Percentiles rank a stretch among this genome's conserved stretches.
Evolutionary conservation across 1,284 basidiomycete genomes (phyloP).

Genomic region (Xerocomus minutiporus): DNA sequence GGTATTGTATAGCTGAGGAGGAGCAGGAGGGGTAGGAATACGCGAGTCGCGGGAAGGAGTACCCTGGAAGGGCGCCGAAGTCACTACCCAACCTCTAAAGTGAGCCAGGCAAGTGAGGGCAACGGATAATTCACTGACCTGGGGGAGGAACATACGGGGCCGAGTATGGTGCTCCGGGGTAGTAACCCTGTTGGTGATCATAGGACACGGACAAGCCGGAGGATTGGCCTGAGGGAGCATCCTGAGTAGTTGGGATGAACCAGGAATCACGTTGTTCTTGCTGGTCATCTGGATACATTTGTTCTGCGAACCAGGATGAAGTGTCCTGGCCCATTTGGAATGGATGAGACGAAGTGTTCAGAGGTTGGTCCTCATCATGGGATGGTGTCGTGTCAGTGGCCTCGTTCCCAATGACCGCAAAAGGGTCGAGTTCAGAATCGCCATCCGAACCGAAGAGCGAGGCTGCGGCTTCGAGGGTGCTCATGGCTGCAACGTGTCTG

Average conservation of each 20-base stretch:
- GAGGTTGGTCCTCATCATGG: conserved; percentile 19
- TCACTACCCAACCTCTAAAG: conserved; percentile 12
- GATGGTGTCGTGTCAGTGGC: conserved; percentile 26
- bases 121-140: conserved; percentile 23
- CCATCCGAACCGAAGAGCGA: conserved; percentile 64
- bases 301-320: conserved; percentile 30
- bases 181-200: conserved; percentile 28
- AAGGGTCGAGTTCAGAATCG: conserved; percentile 58
- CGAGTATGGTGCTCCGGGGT: conserved; percentile 22
- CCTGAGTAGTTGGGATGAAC: conserved; percentile 25
- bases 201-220: conserved; percentile 16
- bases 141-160: conserved; percentile 10
- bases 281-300: conserved; percentile 29
- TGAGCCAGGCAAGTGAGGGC: conserved; percentile 5
- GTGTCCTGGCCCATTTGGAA: conserved; percentile 34
- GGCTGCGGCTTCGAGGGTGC: conserved; percentile 68
- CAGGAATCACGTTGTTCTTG: conserved; percentile 29
- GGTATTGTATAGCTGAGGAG: conserved; percentile 13
- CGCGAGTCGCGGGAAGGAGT: conserved; percentile 18
- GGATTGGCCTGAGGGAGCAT: conserved; percentile 15
- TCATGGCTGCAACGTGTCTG: conserved; percentile 45
- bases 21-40: conserved; percentile 11
- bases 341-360: conserved; percentile 20
- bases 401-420: conserved; percentile 53
- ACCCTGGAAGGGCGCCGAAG: conserved; percentile 9